phyloP scores from a whole-genome alignment of 2,329 filamentous ascomycete species.

The Neocucurbitaria cava region DNA sequence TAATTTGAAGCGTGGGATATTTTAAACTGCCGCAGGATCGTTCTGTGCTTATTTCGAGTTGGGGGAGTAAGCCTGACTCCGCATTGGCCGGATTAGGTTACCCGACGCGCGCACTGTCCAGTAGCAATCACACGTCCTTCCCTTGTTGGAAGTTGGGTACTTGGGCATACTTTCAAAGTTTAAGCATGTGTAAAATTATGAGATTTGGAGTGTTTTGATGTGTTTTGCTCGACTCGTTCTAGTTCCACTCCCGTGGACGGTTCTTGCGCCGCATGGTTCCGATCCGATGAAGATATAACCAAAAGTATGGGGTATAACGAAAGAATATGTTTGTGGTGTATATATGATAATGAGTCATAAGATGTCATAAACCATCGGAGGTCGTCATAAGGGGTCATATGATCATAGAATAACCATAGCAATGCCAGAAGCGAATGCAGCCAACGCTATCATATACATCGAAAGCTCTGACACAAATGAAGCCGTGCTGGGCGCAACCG shows the following conservation, averaged over 20 bases:
- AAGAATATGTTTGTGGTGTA: neutral
- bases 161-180: neutral
- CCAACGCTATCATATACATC: slow-evolving; percentile 38
- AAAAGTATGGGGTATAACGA: neutral
- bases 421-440: slow-evolving; percentile 40
- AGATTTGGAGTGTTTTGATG: neutral
- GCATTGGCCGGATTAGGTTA: neutral
- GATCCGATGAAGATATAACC: too few relatives aligned
- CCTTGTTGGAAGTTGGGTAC: neutral
- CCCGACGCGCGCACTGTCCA: neutral
- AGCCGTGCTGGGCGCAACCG: slow-evolving; percentile 48
- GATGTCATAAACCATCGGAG: neutral
- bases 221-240: neutral
- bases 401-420: slow-evolving; percentile 50
- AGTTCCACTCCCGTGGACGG: neutral
- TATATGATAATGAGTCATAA: neutral
- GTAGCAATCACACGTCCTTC: too few relatives aligned
- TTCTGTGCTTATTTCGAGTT: too few relatives aligned
- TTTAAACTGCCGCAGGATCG: too few relatives aligned
- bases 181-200: neutral
- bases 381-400: neutral
- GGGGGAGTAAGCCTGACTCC: neutral
- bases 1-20: too few relatives aligned
- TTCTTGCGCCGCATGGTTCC: too few relatives aligned
- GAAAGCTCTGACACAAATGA: slow-evolving; percentile 33